These are phyloP conservation scores for Epichloe sibirici DNA, from an alignment of 2,329 filamentous ascomycete species.

Conservation along the genomic window DNA sequence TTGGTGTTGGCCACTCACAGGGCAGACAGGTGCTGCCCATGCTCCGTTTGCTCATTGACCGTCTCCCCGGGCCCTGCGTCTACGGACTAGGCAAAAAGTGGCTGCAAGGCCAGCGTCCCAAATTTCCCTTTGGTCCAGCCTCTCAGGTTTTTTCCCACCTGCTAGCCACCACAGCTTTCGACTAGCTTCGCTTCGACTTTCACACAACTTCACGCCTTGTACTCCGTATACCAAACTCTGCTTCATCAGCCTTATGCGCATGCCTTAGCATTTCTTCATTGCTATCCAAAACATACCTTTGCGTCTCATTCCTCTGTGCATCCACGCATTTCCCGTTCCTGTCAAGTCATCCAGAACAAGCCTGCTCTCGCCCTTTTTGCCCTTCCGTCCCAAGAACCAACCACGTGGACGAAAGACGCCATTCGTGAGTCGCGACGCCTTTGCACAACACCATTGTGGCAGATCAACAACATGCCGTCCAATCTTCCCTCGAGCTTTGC, in stretches of 20 bases:
- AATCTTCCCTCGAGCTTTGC: conserved; percentile 75
- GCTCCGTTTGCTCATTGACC: not conserved
- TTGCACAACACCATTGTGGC: not conserved
- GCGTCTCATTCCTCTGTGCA: conserved; percentile 1
- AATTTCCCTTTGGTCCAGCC: conserved; percentile 20
- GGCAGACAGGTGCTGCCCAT: not conserved
- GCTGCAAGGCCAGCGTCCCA: conserved; percentile 13
- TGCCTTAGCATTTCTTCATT: conserved; percentile 4
- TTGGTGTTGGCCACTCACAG: too few relatives aligned
- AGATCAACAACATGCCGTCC: conserved; percentile 45
- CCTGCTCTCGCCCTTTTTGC: not conserved
- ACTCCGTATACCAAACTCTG: conserved; percentile 4
- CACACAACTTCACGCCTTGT: conserved; percentile 6
- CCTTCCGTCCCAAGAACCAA: conserved; percentile 1
- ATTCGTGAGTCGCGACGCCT: conserved; percentile 1
- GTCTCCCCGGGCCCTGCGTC: conserved; percentile 2
- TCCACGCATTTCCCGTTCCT: not conserved
- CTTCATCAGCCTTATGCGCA: conserved; percentile 4
- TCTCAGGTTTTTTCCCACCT: conserved; percentile 23
- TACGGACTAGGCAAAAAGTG: not conserved
- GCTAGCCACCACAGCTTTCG: conserved; percentile 5
- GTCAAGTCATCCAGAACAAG: not conserved
- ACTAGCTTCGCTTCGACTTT: conserved; percentile 9
- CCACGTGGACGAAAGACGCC: conserved; percentile 4
- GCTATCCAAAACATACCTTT: conserved; percentile 4